These are phyloP conservation scores for Rhizopus microsporus DNA, from an alignment of 371 early-diverging fungal species.

Conservation along the genomic window DNA sequence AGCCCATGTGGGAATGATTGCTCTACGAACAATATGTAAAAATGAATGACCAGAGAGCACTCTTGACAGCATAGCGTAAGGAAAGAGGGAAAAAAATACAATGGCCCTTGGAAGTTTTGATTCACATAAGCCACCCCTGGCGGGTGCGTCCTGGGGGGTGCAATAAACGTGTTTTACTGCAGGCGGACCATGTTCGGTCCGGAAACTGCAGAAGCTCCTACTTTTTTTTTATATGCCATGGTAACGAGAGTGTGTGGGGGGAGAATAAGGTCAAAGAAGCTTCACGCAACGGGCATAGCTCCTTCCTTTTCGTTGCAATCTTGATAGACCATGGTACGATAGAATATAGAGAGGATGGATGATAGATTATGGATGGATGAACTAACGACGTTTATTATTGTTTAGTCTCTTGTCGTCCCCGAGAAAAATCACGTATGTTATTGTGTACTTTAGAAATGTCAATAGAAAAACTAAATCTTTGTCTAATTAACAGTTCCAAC, in stretches of 20 bases:
- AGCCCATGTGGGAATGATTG: slow-evolving; percentile 1
- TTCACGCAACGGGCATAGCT: not conserved
- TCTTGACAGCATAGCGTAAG: slow-evolving; percentile 16
- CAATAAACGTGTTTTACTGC: too few species aligned
- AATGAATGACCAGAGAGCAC: slow-evolving; percentile 16
- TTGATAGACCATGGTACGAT: slow-evolving; percentile 2
- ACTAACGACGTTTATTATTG: slow-evolving; percentile 12
- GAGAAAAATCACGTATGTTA: slow-evolving; percentile 60
- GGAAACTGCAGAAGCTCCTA: too few species aligned
- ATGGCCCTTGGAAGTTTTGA: too few species aligned
- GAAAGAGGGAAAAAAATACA: not conserved
- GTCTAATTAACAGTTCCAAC: slow-evolving; percentile 72
- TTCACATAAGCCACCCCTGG: too few species aligned
- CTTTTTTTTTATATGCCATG: not conserved
- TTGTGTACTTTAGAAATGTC: too few species aligned
- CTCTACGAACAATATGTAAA: slow-evolving; percentile 8
- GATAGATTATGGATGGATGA: slow-evolving; percentile 16
- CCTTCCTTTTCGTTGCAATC: slow-evolving; percentile 15
- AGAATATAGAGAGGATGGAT: slow-evolving; percentile 4
- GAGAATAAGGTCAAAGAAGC: slow-evolving; percentile 2
- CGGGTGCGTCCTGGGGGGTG: too few species aligned
- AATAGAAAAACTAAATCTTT: too few species aligned
- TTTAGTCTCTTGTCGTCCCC: slow-evolving; percentile 87
- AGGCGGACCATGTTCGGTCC: too few species aligned
- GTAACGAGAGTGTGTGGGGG: too few species aligned